A percentile compares a stretch with the other conserved stretches of the same genome.
These are phyloP conservation scores for Neocallimastix lanati DNA, from an alignment of 192 early-diverging fungal species.

Conservation along the genomic window DNA sequence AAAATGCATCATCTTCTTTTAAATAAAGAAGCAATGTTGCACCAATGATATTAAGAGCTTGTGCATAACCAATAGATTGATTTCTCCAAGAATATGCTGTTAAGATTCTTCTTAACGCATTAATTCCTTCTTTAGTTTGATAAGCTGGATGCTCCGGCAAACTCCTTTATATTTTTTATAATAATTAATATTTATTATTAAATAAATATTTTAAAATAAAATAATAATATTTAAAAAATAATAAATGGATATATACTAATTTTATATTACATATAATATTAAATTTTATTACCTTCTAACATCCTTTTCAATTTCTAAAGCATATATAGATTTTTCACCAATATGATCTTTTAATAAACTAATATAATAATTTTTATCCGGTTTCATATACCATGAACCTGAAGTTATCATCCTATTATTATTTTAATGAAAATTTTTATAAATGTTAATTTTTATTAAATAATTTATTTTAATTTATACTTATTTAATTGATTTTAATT, in stretches of 20 bases:
- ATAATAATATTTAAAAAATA: too few relatives aligned
- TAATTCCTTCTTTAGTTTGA: conserved; percentile 24
- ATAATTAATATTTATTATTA: too few relatives aligned
- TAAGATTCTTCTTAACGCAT: conserved; percentile 26
- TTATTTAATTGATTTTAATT: too few relatives aligned
- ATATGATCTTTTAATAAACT: not conserved
- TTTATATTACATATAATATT: too few relatives aligned
- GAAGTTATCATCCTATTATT: not conserved
- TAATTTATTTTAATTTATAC: too few relatives aligned
- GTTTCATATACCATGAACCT: not conserved
- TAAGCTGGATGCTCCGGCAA: conserved; percentile 39
- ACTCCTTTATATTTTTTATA: conserved; percentile 10
- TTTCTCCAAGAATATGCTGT: conserved; percentile 43
- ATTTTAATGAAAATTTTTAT: too few relatives aligned
- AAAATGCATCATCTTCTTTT: conserved; percentile 37
- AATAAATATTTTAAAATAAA: too few relatives aligned
- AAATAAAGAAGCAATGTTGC: conserved; percentile 29
- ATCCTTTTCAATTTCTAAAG: conserved; percentile 39
- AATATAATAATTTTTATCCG: not conserved
- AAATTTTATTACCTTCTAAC: conserved; percentile 22
- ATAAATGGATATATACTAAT: too few relatives aligned
- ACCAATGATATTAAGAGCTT: conserved; percentile 38
- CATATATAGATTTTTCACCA: not conserved
- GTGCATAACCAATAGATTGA: conserved; percentile 38
- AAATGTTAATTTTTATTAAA: too few relatives aligned